A percentile compares a stretch with the other conserved stretches of the same genome.
Evolutionary conservation across 768 basidiomycete species (phyloP).

Genomic region (Leccinum uliginosum): DNA sequence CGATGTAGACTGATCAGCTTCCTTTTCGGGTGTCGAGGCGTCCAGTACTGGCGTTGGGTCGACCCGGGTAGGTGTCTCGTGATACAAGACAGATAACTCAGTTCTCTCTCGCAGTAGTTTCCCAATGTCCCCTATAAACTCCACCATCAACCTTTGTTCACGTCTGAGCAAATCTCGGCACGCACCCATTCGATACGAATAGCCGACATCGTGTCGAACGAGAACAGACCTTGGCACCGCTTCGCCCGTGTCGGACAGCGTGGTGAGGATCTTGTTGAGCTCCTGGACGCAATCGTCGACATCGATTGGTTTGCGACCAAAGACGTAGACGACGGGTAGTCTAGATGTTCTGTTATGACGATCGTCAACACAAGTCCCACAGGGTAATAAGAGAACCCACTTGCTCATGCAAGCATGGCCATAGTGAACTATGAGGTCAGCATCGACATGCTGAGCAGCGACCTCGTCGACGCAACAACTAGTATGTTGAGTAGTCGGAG

Average conservation of each 20-base stretch:
- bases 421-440: slow-evolving; percentile 90
- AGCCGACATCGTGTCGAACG: slow-evolving; percentile 75
- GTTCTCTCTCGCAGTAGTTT: slow-evolving; percentile 20
- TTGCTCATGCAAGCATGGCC: slow-evolving; percentile 94
- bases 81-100: slow-evolving; percentile 35
- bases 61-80: slow-evolving; percentile 28
- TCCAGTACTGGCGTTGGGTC: slow-evolving; percentile 9
- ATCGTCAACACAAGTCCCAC: background rate
- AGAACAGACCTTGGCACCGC: slow-evolving; percentile 34
- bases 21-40: background rate
- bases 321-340: slow-evolving; percentile 86
- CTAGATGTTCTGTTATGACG: slow-evolving; percentile 63
- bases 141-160: background rate
- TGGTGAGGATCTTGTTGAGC: slow-evolving; percentile 35
- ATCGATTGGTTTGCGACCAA: slow-evolving; percentile 71
- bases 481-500: slow-evolving; percentile 1
- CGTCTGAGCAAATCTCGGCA: background rate
- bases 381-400: slow-evolving; percentile 42
- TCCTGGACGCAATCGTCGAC: slow-evolving; percentile 44
- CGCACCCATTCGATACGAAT: slow-evolving; percentile 63
- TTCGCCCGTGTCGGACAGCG: background rate
- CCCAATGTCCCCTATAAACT: slow-evolving; percentile 16
- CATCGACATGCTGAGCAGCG: slow-evolving; percentile 89
- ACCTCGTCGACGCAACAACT: slow-evolving; percentile 97
- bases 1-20: background rate